Evolutionary conservation across 164 flowering plant genomes (phyloP).

Genomic region (Amborella trichopoda): DNA sequence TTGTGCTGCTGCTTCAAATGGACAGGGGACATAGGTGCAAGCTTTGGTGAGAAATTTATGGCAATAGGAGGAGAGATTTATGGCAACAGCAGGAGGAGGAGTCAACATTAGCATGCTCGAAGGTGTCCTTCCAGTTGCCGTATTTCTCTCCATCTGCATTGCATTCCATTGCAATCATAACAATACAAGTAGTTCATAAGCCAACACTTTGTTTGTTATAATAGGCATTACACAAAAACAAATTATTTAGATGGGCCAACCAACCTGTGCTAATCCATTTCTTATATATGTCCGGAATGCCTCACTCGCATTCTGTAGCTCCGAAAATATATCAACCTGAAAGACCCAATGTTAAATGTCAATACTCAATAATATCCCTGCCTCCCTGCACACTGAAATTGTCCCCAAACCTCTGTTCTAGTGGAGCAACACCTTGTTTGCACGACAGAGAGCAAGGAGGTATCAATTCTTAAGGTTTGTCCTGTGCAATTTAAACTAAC

Average conservation of each 20-base stretch:
- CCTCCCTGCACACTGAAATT: too few species aligned
- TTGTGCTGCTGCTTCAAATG: slow-evolving; percentile 27
- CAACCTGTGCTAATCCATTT: not conserved
- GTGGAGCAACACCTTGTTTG: too few species aligned
- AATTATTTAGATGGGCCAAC: not conserved
- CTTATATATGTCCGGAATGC: not conserved
- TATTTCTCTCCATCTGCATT: slow-evolving; percentile 88
- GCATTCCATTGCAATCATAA: too few species aligned
- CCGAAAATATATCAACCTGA: not conserved
- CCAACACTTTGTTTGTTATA: too few species aligned
- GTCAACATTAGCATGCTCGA: slow-evolving; percentile 81
- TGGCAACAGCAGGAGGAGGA: slow-evolving; percentile 96
- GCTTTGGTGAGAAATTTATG: slow-evolving; percentile 61
- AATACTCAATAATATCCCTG: too few species aligned
- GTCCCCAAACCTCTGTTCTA: too few species aligned
- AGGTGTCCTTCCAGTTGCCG: slow-evolving; percentile 94
- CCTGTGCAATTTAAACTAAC: too few species aligned
- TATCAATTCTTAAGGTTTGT: too few species aligned
- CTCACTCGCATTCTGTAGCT: not conserved
- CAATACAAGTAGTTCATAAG: too few species aligned
- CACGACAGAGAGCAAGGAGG: too few species aligned
- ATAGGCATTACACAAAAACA: slow-evolving; percentile 1
- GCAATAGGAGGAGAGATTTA: too few species aligned
- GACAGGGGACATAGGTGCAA: slow-evolving; percentile 71
- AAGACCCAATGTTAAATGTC: too few species aligned